phyloP scores from a whole-genome alignment of 495 filamentous ascomycete genomes.

The Podospora didyma region DNA sequence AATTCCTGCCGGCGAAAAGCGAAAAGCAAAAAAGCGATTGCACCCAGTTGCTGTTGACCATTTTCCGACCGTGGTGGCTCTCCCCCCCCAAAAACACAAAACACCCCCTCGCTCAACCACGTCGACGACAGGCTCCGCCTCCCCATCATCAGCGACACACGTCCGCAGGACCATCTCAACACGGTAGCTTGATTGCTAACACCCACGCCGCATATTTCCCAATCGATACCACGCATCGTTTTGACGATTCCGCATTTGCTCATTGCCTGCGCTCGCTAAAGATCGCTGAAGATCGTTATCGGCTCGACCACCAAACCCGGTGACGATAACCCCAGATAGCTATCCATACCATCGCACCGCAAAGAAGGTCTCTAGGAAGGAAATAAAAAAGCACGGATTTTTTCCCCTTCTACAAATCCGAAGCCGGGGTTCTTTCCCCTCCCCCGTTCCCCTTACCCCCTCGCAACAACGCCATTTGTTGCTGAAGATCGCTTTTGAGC shows the following conservation, averaged over 20 bases:
- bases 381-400: constrained; percentile 3
- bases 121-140: constrained; percentile 5
- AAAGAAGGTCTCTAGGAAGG: constrained; percentile 7
- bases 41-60: constrained; percentile 15
- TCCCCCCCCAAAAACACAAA: constrained; percentile 12
- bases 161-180: constrained; percentile 16
- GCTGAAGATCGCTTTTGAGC: constrained; percentile 32
- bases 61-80: constrained; percentile 28
- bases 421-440: constrained; percentile 19
- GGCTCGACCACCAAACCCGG: constrained; percentile 19
- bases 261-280: constrained; percentile 15
- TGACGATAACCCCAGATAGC: constrained; percentile 24
- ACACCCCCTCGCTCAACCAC: constrained; percentile 8
- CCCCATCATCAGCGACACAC: constrained; percentile 10
- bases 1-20: constrained; percentile 22
- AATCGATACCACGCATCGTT: constrained; percentile 7
- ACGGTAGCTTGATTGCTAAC: constrained; percentile 14
- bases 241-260: constrained; percentile 12
- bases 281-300: constrained; percentile 4
- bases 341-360: constrained; percentile 13
- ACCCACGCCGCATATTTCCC: constrained; percentile 10
- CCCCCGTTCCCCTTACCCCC: constrained; percentile 9
- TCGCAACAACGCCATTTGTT: constrained; percentile 17
- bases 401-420: constrained; percentile 4
- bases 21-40: constrained; percentile 9